Evolutionary conservation across 805 yeast genomes (phyloP), one percentile per base, ranked within the genome.

Genomic region (Yamadazyma ubonensis): DNA sequence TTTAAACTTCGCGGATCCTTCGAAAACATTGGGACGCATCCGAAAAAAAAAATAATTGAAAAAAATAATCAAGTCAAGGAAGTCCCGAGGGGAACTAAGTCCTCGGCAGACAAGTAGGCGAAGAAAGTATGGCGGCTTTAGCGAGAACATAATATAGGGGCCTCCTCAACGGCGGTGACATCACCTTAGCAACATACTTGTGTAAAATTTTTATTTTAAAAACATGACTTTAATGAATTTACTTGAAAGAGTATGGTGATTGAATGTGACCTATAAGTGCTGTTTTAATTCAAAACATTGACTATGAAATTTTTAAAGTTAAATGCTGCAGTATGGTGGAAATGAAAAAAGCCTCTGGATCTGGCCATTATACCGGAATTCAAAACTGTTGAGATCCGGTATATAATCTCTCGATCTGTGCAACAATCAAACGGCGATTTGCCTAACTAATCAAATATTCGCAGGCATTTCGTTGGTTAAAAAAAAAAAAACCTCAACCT

Each of bases 391-490:
- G n/a, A n/a, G n/a, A 5, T 12, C 26, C 26, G 26, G n/a, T 12
- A 23, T 23, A 23, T 12, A 23, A 12, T 12, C 9, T 12, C 26
- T 10, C 9, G 9, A 10, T 23, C 26, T 23, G 26, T 12, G 9
- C 32, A 17, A 39, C 30, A 33, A 40, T 34, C 27, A 27, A 36
- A 33, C 41, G 44, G 44, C 44, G 36, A 27, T 36, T 36, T 41
- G 36, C 30, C 44, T 38, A 38, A 31, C 20, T 27, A 12, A 27
- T 27, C 30, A 16, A 27, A 15, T 15, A 15, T 27, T 27, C 17
- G 30, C 15, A 12, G 12, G 17, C 15, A 15, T 27, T 27, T 12
- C 12, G 30, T 12, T 27, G 29, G 15, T 26, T 6, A 12, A 12
- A 21, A 21, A 23, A 23, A 6, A 12, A 12, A 10, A 12, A 4